phyloP scores from a whole-genome alignment of 192 early-diverging fungal species.

The Backusella sp. region DNA sequence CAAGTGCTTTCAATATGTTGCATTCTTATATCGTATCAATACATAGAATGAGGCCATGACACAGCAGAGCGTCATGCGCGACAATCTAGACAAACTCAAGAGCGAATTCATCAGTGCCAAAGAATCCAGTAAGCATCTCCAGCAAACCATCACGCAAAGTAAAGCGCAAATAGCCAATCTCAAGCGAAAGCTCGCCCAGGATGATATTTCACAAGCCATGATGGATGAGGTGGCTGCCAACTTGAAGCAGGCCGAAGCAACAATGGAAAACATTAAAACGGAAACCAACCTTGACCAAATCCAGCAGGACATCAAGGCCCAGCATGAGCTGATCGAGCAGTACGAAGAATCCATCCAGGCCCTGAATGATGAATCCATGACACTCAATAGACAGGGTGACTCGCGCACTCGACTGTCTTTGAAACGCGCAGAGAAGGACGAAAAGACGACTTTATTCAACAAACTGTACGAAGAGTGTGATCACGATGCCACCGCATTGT shows the following conservation, averaged over 20 bases:
- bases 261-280: background rate
- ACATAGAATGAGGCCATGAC: slow-evolving; percentile 1
- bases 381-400: slow-evolving; percentile 60
- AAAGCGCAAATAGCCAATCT: background rate
- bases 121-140: background rate
- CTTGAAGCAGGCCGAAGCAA: background rate
- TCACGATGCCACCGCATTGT: background rate
- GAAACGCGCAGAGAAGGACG: slow-evolving; percentile 39
- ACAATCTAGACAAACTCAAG: background rate
- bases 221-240: background rate
- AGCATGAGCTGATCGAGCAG: background rate
- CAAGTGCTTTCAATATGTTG: background rate
- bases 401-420: slow-evolving; percentile 60
- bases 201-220: background rate
- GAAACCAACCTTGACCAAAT: background rate
- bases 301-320: slow-evolving; percentile 1
- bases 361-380: slow-evolving; percentile 55
- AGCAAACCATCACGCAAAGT: background rate
- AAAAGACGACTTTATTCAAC: slow-evolving; percentile 38
- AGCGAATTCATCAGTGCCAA: background rate
- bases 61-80: background rate
- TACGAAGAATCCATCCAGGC: slow-evolving; percentile 40
- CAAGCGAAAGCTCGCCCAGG: background rate
- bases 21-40: background rate
- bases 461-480: slow-evolving; percentile 21